These are phyloP conservation scores for Chrysoporthe deuterocubensis DNA, from an alignment of 2,329 filamentous ascomycete genomes.

Conservation along the genomic window DNA sequence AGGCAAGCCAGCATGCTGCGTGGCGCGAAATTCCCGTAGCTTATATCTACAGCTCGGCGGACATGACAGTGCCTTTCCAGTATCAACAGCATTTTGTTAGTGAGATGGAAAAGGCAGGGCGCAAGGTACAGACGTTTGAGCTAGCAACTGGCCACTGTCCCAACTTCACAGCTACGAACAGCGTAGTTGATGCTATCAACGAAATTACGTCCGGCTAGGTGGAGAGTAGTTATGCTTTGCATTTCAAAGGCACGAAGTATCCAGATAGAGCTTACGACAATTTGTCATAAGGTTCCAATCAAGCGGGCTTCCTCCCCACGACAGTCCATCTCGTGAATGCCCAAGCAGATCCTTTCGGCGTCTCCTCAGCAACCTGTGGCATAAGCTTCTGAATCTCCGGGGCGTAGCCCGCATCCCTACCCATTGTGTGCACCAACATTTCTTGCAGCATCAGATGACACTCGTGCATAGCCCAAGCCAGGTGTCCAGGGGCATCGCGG, in stretches of 20 bases:
- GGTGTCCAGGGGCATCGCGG: too few species aligned
- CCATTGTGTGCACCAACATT: too few species aligned
- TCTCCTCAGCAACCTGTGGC: not conserved
- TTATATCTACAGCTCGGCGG: constrained; percentile 20
- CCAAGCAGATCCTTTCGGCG: not conserved
- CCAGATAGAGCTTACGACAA: too few species aligned
- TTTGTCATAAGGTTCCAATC: too few species aligned
- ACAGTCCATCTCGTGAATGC: not conserved
- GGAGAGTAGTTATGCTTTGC: not conserved
- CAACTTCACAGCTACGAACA: constrained; percentile 18
- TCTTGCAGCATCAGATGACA: not conserved
- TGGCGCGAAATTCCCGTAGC: constrained; percentile 14
- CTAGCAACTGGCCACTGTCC: constrained; percentile 26
- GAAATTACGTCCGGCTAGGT: not conserved
- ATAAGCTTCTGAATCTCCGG: not conserved
- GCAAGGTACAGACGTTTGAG: constrained; percentile 12
- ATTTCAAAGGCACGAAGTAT: too few species aligned
- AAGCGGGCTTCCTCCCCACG: not conserved
- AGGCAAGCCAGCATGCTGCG: not conserved
- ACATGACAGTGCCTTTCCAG: constrained; percentile 14
- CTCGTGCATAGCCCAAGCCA: too few species aligned
- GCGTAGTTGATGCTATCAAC: constrained; percentile 21
- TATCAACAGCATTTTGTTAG: constrained; percentile 27
- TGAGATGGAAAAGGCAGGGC: constrained; percentile 9
- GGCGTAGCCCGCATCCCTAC: too few species aligned